These are phyloP conservation scores for Pezizomycotina sp. DNA, from an alignment of 2,329 filamentous ascomycete genomes.

Conservation along the genomic window DNA sequence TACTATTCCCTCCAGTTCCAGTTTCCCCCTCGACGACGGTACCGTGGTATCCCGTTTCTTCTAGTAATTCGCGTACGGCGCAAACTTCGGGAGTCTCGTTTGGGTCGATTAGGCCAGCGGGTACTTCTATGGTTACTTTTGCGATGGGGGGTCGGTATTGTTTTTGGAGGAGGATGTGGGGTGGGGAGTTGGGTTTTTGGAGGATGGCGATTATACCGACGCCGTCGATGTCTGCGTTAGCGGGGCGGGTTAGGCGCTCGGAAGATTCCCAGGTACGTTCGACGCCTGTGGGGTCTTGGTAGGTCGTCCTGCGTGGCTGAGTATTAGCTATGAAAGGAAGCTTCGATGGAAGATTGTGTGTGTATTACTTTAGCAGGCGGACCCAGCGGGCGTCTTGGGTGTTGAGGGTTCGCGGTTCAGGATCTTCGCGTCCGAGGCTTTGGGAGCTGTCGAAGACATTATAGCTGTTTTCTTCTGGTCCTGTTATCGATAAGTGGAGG, in stretches of 20 bases:
- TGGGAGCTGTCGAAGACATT: too few species aligned
- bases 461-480: too few species aligned
- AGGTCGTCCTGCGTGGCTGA: conserved; percentile 37
- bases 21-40: conserved; percentile 28
- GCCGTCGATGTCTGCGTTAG: conserved; percentile 47
- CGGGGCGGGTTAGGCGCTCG: conserved; percentile 51
- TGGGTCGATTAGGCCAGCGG: conserved; percentile 46
- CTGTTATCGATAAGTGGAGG: too few species aligned
- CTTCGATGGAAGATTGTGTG: background rate
- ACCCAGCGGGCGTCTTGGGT: conserved; percentile 41
- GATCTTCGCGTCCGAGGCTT: too few species aligned
- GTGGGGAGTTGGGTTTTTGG: conserved; percentile 32
- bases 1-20: too few species aligned
- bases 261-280: conserved; percentile 54
- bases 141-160: conserved; percentile 49
- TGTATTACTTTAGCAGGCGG: conserved; percentile 39
- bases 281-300: conserved; percentile 44
- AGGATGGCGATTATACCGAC: conserved; percentile 59
- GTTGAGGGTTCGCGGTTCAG: too few species aligned
- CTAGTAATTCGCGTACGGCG: conserved; percentile 46
- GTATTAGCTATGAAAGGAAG: conserved; percentile 9
- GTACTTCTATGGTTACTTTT: conserved; percentile 46
- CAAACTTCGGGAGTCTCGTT: conserved; percentile 45
- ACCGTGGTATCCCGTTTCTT: conserved; percentile 51
- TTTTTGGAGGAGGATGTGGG: conserved; percentile 44